A percentile compares a stretch with the other conserved stretches of the same genome.
These are phyloP conservation scores for Trichaptum fuscoviolaceum DNA, from an alignment of 768 basidiomycete genomes.

Conservation along the genomic window DNA sequence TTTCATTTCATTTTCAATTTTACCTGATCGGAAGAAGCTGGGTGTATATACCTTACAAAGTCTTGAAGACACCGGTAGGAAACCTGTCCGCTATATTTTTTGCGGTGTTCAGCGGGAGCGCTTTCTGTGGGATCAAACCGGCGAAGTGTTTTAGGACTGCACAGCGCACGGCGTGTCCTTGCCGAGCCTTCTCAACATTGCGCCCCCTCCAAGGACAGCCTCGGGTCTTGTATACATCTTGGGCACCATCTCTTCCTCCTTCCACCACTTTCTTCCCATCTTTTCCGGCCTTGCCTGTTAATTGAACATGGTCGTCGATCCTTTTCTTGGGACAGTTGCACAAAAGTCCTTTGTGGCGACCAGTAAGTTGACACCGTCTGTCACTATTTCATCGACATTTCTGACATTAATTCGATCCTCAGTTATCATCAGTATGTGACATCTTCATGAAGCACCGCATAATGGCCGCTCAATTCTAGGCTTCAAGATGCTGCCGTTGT, in stretches of 20 bases:
- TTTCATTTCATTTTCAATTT: not conserved
- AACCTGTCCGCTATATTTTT: not conserved
- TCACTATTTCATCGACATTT: not conserved
- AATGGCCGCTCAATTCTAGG: not conserved
- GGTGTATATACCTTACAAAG: not conserved
- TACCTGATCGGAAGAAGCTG: not conserved
- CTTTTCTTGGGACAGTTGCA: slow-evolving; percentile 65
- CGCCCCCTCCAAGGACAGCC: too few species aligned
- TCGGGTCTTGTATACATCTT: not conserved
- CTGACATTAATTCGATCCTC: not conserved
- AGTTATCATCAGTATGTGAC: slow-evolving; percentile 16
- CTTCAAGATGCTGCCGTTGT: slow-evolving; percentile 67
- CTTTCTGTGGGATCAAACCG: not conserved
- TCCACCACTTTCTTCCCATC: not conserved
- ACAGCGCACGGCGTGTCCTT: not conserved
- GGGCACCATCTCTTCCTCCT: slow-evolving; percentile 1
- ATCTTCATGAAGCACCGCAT: not conserved
- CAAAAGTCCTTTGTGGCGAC: slow-evolving; percentile 69
- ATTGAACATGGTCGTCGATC: slow-evolving; percentile 59
- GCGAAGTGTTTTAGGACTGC: not conserved
- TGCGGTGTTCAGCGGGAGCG: not conserved
- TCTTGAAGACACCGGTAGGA: not conserved
- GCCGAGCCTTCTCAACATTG: not conserved
- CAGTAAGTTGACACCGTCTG: slow-evolving; percentile 38
- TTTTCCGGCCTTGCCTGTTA: slow-evolving; percentile 9